These are phyloP conservation scores for Aristolochia californica DNA, from an alignment of 164 flowering plant species.

Conservation along the genomic window DNA sequence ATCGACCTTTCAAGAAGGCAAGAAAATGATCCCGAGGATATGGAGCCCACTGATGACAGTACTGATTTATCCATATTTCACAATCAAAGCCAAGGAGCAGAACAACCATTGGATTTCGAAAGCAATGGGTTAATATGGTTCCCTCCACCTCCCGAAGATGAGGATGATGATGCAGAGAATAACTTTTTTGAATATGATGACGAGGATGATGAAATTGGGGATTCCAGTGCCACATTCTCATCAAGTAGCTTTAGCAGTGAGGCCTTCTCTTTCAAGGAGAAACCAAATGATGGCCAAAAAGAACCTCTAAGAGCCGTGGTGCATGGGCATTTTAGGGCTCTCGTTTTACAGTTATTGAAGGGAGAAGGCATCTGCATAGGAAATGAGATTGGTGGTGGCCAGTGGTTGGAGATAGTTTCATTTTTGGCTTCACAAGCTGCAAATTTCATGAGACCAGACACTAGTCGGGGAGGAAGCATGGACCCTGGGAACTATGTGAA, in stretches of 20 bases:
- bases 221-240: conserved; percentile 37
- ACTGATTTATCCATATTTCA: conserved; percentile 25
- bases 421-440: conserved; percentile 92
- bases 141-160: conserved; percentile 84
- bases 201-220: conserved; percentile 78
- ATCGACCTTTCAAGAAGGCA: conserved; percentile 36
- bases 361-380: conserved; percentile 46
- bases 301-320: conserved; percentile 62
- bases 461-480: conserved; percentile 90
- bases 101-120: conserved; percentile 66
- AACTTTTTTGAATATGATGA: conserved; percentile 66
- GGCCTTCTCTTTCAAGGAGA: conserved; percentile 36
- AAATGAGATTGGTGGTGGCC: conserved; percentile 27
- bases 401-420: conserved; percentile 75
- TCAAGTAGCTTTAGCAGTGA: conserved; percentile 37
- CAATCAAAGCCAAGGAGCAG: conserved; percentile 22
- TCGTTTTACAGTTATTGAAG: conserved; percentile 78
- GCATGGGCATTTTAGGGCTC: conserved; percentile 83
- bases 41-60: conserved; percentile 32
- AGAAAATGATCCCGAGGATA: conserved; percentile 26
- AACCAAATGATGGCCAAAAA: conserved; percentile 36
- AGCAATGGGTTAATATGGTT: conserved; percentile 69
- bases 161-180: conserved; percentile 48
- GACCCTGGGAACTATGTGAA: conserved; percentile 92
- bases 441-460: conserved; percentile 81